Percentiles rank a stretch among this genome's conserved stretches.
phyloP scores from a whole-genome alignment of 768 basidiomycete genomes.

The Suillus plorans region DNA sequence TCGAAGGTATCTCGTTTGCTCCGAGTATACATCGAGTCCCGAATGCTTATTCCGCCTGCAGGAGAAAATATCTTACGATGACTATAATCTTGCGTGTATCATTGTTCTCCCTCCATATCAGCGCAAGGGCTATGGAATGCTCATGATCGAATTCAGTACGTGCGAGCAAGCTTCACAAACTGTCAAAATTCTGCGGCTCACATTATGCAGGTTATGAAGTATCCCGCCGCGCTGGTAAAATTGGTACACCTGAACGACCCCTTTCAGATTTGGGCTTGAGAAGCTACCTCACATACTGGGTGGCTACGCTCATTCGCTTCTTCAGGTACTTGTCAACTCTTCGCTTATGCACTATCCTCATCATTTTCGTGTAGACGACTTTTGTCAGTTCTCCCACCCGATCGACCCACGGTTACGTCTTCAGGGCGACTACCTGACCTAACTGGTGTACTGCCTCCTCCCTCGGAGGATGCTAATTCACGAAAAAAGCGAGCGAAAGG shows the following conservation, averaged over 20 bases:
- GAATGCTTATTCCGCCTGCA: conserved; percentile 22
- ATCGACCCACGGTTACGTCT: conserved; percentile 44
- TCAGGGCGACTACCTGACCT: conserved; percentile 45
- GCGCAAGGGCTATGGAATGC: conserved; percentile 85
- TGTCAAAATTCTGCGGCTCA: background rate
- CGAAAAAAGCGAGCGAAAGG: conserved; percentile 60
- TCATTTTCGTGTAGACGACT: conserved; percentile 41
- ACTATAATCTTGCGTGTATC: conserved; percentile 97
- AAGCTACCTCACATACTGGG: conserved; percentile 90
- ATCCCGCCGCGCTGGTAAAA: conserved; percentile 72
- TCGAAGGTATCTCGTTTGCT: conserved; percentile 49
- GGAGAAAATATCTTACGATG: conserved; percentile 96
- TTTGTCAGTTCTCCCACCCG: conserved; percentile 59
- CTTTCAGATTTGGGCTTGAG: conserved; percentile 90
- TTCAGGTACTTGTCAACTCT: conserved; percentile 52
- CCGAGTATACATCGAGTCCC: background rate
- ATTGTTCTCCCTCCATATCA: conserved; percentile 94
- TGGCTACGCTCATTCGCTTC: conserved; percentile 80
- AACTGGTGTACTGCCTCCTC: conserved; percentile 32
- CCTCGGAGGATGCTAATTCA: conserved; percentile 29
- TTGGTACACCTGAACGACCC: conserved; percentile 93
- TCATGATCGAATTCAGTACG: conserved; percentile 98
- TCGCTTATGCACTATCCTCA: background rate
- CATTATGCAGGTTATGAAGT: conserved; percentile 79
- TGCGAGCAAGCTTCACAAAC: conserved; percentile 7